Evolutionary conservation across 345 rosid species (phyloP).

Genomic region (Camelina laxa): DNA sequence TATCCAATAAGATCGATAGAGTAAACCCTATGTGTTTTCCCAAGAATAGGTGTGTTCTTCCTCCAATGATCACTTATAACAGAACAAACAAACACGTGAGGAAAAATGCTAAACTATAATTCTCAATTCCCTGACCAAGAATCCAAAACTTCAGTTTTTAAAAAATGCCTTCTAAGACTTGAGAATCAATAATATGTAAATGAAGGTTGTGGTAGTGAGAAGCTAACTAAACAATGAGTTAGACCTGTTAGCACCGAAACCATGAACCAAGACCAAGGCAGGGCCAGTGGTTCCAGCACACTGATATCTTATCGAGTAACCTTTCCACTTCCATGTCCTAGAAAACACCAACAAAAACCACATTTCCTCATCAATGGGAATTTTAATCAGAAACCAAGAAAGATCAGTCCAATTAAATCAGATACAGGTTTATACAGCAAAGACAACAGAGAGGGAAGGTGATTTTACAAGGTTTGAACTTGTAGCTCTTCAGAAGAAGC

Average conservation of each 20-base stretch:
- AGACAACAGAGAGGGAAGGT: neutral
- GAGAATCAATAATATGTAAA: slow-evolving; percentile 26
- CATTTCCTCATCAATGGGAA: neutral
- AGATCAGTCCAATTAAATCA: neutral
- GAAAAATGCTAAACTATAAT: neutral
- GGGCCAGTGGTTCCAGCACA: slow-evolving; percentile 76
- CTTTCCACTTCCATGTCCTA: slow-evolving; percentile 89
- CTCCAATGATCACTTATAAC: slow-evolving; percentile 82
- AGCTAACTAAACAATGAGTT: slow-evolving; percentile 58
- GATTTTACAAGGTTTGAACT: slow-evolving; percentile 57
- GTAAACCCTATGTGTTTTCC: slow-evolving; percentile 70
- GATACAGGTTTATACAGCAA: neutral
- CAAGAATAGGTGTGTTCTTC: slow-evolving; percentile 80
- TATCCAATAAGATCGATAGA: slow-evolving; percentile 91
- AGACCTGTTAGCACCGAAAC: slow-evolving; percentile 98
- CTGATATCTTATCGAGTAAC: slow-evolving; percentile 83
- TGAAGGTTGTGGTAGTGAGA: slow-evolving; percentile 56
- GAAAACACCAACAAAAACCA: slow-evolving; percentile 37
- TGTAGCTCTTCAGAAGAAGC: slow-evolving; percentile 40
- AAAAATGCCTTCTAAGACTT: neutral
- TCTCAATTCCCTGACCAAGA: neutral
- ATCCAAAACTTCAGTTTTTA: neutral
- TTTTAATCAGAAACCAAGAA: slow-evolving; percentile 17
- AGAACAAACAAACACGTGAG: slow-evolving; percentile 5
- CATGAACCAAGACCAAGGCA: slow-evolving; percentile 82